Evolutionary conservation across 2,329 filamentous ascomycete genomes (phyloP), one percentile per base, ranked within the genome.

Genomic region (Colletotrichum lentis): DNA sequence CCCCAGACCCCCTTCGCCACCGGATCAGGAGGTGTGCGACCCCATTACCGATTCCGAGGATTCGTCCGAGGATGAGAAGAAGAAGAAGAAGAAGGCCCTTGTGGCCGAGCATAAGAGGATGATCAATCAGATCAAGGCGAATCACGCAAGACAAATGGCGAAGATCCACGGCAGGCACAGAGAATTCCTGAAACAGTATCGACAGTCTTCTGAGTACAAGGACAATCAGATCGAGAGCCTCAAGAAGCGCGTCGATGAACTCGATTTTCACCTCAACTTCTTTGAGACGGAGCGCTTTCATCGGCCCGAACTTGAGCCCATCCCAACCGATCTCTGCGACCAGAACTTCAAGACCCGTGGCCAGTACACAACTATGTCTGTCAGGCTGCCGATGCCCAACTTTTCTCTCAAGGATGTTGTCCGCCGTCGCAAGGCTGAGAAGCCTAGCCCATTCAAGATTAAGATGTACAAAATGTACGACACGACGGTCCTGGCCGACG

Each of bases 21-120:
- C 56, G 56, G n/a, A 58, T 47, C 56, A 58, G 56, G 56, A 43
- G 43, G 43, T 58, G 56, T 22, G 20, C 56, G 56, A 58, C 7
- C 20, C 56, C n/a, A 18, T 37, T 24, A 18, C 27, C 43, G 5
- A 16, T 18, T 18, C 31, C 7, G n/a, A 20, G 31, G 31, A 37
- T 6, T 4, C 11, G 50, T 53, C 31, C 52, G 35, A 39, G 31
- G n/a, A 39, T 22, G 50, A 11, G 3, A 39, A 39, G 35, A 16
- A 53, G 49, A 16, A 53, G 49, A 53, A 27, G 44, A 8, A 4
- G 6, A 8, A 4, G n/a, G 14, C 8, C 16, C 3, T 14, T 18
- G 7, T n/a, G 10, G 31, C 41, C 27, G 7, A 24, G 44, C 31
- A 18, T 3, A 11, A 27, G 5, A 24, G 24, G 8, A 43, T 27